Evolutionary conservation across 768 basidiomycete genomes (phyloP), one percentile per base, ranked within the genome.

Genomic region (Auriscalpium microsporum): DNA sequence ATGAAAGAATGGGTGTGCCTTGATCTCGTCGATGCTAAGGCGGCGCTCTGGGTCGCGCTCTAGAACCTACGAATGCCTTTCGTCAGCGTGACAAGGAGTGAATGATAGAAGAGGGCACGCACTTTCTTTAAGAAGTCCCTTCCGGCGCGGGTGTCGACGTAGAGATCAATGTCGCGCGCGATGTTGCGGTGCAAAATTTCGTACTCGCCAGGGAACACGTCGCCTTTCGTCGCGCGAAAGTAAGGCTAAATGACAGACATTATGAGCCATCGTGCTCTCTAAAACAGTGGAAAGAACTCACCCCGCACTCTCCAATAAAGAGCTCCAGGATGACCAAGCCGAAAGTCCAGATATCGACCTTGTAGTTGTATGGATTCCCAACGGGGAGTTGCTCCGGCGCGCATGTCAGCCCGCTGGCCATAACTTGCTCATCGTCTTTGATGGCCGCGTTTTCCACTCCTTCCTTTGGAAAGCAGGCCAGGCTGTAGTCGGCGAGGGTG

Each of bases 321-420:
- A 78, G 74, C 61, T 79, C 78, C 46, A 75, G 70, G 0, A 81
- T 61, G 63, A 79, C 73, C 55, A 76, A 72, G 4, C 78, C 79
- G 10, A 77, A 62, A 16, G 68, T 70, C 75, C 75, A 81, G 66
- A 76, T 74, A 58, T 81, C 79, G 33, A 73, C 74, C 21, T 71
- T 68, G 57, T 75, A 75, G 14, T 69, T 66, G 61, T 77, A 75
- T 8, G 67, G 68, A 53, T 67, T 56, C 2, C n/a, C 17, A 36
- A 33, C 19, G 4, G 40, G 40, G 16, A 45, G 19, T 14, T 50
- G 33, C 21, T 53, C 56, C 11, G 21, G 13, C 10, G 45, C 45
- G 6, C 76, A 69, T 36, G 69, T 65, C 33, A 75, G 69, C 21
- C 79, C 73, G 64, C 80, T 78, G 0, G 79, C 79, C 1, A 79